Base-by-base conservation (phyloP, 768 basidiomycete species). In the Hysterangium stoloniferum region DNA sequence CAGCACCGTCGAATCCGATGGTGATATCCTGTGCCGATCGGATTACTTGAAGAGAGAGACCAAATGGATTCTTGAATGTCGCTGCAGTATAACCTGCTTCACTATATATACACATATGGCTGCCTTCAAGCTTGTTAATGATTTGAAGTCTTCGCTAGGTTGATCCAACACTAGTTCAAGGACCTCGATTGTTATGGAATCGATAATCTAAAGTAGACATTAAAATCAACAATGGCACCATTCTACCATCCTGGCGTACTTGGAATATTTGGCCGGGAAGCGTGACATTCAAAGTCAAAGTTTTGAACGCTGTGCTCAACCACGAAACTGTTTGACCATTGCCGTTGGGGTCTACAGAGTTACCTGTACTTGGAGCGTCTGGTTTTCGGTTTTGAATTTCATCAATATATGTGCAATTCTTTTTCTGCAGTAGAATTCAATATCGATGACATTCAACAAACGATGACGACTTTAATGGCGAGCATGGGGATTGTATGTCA, bases 51-150 rank as follows among this genome's bases (percentile, higher is more conserved):
- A 86, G 61, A 9, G 79, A 76, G 65, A 87, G 86, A 3, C 84
- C 84, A 60, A 86, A 86, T 1, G 85, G 84, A 63, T 86, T 87
- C 63, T 75, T 77, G 62, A 82, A 84, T 55, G 71, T 65, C 13
- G 78, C 80, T 2, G 79, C n/a, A n/a, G n/a, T n/a, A n/a, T n/a
- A n/a, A n/a, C n/a, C n/a, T n/a, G n/a, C n/a, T n/a, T n/a, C n/a
- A n/a, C n/a, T n/a, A n/a, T n/a, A n/a, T n/a, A n/a, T n/a, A n/a
- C n/a, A n/a, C n/a, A n/a, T n/a, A n/a, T 48, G 0, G 79, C 79
- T 44, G 68, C 63, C 34, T 73, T 64, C 4, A 80, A 84, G 54
- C 77, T 74, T 0, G 82, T 67, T n/a, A 74, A 66, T 0, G 84
- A 81, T 1, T 76, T 74, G 56, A 77, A 84, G 0, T 77, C 70